Evolutionary conservation across 2,329 filamentous ascomycete genomes (phyloP).

Genomic region (Alternaria sp.): DNA sequence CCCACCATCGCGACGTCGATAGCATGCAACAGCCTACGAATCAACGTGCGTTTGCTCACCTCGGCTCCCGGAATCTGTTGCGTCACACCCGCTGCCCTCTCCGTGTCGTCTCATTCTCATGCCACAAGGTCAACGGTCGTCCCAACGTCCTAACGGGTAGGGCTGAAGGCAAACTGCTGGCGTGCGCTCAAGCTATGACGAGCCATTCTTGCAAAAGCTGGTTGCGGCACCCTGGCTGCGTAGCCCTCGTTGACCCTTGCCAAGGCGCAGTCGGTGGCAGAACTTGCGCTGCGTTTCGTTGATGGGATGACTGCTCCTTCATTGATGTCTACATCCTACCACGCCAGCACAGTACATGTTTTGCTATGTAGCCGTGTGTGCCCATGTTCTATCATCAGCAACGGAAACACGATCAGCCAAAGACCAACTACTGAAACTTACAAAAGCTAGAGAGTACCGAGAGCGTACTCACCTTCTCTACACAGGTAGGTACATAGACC

Average conservation of each 20-base stretch:
- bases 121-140: not conserved
- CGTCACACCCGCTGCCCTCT: not conserved
- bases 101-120: not conserved
- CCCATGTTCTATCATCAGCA: not conserved
- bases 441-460: not conserved
- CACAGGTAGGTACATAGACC: not conserved
- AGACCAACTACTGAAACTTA: not conserved
- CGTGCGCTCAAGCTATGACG: not conserved
- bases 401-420: not conserved
- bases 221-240: not conserved
- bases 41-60: not conserved
- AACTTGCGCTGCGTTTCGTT: not conserved
- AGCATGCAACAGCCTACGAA: not conserved
- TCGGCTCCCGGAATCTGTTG: not conserved
- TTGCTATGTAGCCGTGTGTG: not conserved
- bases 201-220: not conserved
- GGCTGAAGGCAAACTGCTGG: constrained; percentile 7
- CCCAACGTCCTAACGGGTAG: constrained; percentile 1
- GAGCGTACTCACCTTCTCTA: not conserved
- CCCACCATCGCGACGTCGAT: not conserved
- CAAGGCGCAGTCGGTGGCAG: not conserved
- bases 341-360: not conserved
- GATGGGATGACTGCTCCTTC: not conserved
- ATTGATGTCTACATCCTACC: not conserved
- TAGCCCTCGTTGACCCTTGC: not conserved